These are phyloP conservation scores for Apostasia ramifera DNA, from an alignment of 106 monocot genomes.

Conservation along the genomic window DNA sequence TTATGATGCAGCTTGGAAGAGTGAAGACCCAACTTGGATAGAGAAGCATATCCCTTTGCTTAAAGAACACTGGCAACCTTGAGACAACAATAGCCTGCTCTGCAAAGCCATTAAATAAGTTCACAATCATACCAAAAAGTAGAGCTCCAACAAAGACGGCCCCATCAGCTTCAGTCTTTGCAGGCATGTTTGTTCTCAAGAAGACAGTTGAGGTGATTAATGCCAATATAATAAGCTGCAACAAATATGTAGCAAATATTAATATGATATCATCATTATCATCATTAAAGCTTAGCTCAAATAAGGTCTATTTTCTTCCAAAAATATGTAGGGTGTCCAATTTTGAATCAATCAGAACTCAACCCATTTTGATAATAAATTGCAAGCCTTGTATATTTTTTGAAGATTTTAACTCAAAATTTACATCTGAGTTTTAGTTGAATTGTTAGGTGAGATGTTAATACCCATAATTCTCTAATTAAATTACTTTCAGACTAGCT, in stretches of 20 bases:
- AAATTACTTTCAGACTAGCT: no score
- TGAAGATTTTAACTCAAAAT: no score
- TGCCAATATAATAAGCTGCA: slow-evolving; percentile 47
- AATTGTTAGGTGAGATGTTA: no score
- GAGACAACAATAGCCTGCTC: slow-evolving; percentile 42
- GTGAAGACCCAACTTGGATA: slow-evolving; percentile 64
- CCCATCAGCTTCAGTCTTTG: slow-evolving; percentile 31
- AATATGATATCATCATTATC: no score
- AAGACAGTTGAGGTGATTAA: slow-evolving; percentile 61
- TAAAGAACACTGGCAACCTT: slow-evolving; percentile 76
- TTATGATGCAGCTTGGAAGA: slow-evolving; percentile 49
- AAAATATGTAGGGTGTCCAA: no score
- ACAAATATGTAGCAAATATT: background rate
- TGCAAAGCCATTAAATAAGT: slow-evolving; percentile 72
- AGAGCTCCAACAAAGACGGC: slow-evolving; percentile 55
- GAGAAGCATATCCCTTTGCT: slow-evolving; percentile 66
- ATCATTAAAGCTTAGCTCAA: no score
- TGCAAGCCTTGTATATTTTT: no score
- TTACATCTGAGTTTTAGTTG: no score
- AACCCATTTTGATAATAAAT: no score
- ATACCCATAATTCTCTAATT: no score
- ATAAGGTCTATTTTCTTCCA: no score
- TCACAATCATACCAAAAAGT: slow-evolving; percentile 35
- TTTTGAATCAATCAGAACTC: no score
- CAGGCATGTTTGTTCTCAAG: slow-evolving; percentile 43